A percentile compares a stretch with the other conserved stretches of the same genome.
Evolutionary conservation across 2,329 filamentous ascomycete species (phyloP).

Genomic region (Aphanoascus verrucosus): DNA sequence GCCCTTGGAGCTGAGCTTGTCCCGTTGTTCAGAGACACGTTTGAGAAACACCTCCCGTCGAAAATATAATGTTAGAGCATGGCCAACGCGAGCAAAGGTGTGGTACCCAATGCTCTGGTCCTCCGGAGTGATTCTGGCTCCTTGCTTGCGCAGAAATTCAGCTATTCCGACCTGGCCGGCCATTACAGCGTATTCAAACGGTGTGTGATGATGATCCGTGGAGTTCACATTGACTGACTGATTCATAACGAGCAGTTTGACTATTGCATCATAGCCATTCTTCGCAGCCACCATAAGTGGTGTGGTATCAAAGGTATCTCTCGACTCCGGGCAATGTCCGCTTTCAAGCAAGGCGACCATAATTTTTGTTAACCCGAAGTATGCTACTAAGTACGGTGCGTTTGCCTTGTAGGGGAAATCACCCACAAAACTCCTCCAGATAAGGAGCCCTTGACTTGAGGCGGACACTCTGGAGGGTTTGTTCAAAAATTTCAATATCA

Average conservation of each 20-base stretch:
- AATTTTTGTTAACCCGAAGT: slow-evolving; percentile 17
- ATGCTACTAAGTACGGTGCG: slow-evolving; percentile 21
- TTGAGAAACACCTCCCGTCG: no score
- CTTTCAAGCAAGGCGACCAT: slow-evolving; percentile 13
- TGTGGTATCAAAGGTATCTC: slow-evolving; percentile 9
- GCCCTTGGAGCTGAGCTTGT: no score
- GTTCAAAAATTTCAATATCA: neutral
- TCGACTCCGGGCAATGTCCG: neutral
- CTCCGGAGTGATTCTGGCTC: no score
- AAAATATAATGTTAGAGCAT: no score
- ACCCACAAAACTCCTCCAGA: neutral
- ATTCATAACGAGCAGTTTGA: slow-evolving; percentile 18
- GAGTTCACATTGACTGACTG: neutral
- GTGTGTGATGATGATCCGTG: no score
- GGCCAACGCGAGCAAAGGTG: no score
- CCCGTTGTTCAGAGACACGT: no score
- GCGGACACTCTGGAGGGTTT: neutral
- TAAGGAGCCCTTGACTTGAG: neutral
- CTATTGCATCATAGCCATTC: slow-evolving; percentile 18
- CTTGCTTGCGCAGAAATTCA: no score
- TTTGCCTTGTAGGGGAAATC: slow-evolving; percentile 14
- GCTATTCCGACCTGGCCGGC: no score
- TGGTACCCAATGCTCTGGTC: no score
- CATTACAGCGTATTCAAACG: no score
- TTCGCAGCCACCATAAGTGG: slow-evolving; percentile 19